Conservation (phyloP, 257 asterid species). For the Linaria vulgaris region DNA sequence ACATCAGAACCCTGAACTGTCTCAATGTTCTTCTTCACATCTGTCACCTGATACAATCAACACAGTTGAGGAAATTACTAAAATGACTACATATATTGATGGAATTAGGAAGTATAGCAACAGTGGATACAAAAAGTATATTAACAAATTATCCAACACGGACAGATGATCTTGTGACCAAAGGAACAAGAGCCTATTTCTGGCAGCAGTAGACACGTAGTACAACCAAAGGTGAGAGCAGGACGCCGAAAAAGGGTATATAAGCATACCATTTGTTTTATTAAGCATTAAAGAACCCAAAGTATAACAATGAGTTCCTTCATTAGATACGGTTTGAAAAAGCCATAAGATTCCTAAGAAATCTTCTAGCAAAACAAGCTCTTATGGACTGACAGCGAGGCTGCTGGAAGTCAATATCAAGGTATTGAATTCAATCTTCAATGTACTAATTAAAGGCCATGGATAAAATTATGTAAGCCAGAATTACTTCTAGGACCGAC, state of each 20-base stretch:
- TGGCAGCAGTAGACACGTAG: background rate
- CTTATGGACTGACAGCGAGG: background rate
- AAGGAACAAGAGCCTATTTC: background rate
- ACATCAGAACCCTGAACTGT: conserved; percentile 64
- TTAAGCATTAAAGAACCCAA: background rate
- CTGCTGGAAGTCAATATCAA: conserved; percentile 8
- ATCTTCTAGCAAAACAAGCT: background rate
- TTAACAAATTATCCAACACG: background rate
- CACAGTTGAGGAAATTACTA: background rate
- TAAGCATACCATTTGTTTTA: background rate
- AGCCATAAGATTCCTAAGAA: no score
- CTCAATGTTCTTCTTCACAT: conserved; percentile 77
- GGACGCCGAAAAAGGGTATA: background rate
- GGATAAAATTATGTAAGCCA: background rate
- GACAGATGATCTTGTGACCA: no score
- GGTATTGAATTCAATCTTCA: conserved; percentile 7
- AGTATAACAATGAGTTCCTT: background rate
- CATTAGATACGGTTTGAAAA: conserved; percentile 2
- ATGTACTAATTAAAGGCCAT: background rate
- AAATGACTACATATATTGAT: background rate
- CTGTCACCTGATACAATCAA: conserved; percentile 52
- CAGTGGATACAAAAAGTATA: background rate
- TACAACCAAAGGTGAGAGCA: background rate
- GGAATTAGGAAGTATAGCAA: background rate
- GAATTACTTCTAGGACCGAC: background rate